Conservation (phyloP, 2,329 filamentous ascomycete genomes). For the Paracorniculantispora psalliotae region DNA sequence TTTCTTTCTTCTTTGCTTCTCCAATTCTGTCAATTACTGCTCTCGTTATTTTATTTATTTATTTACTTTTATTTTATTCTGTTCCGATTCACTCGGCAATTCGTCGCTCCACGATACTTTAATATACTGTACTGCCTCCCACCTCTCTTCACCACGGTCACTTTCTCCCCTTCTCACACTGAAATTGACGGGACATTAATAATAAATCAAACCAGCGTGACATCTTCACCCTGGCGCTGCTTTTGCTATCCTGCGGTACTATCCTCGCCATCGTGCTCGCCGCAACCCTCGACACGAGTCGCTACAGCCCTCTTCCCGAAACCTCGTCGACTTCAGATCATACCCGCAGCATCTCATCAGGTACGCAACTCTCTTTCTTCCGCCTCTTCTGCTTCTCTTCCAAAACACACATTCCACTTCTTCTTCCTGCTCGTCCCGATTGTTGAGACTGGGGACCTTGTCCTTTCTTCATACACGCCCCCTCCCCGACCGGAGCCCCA, state of each 20-base stretch:
- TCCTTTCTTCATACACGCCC: neutral
- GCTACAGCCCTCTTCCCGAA: constrained; percentile 3
- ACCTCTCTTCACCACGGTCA: neutral
- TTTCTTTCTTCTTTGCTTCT: neutral
- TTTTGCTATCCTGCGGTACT: neutral
- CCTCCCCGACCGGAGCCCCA: neutral
- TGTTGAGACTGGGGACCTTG: neutral
- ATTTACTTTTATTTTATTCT: neutral
- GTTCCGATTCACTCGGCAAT: constrained; percentile 1
- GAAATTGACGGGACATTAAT: neutral
- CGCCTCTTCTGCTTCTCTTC: neutral
- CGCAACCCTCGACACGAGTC: constrained; percentile 4
- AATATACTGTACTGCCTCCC: neutral
- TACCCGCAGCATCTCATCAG: neutral
- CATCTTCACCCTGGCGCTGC: constrained; percentile 1
- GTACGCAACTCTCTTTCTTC: neutral
- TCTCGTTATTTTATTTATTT: neutral
- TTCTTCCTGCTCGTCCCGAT: neutral
- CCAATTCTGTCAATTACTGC: neutral
- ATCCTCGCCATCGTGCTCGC: constrained; percentile 4
- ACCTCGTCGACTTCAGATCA: neutral
- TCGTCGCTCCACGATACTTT: neutral
- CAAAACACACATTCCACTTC: neutral
- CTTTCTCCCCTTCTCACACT: neutral
- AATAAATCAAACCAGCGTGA: neutral